Conservation (phyloP, 2,329 filamentous ascomycete species). For the Hymenoscyphus fraxineus region DNA sequence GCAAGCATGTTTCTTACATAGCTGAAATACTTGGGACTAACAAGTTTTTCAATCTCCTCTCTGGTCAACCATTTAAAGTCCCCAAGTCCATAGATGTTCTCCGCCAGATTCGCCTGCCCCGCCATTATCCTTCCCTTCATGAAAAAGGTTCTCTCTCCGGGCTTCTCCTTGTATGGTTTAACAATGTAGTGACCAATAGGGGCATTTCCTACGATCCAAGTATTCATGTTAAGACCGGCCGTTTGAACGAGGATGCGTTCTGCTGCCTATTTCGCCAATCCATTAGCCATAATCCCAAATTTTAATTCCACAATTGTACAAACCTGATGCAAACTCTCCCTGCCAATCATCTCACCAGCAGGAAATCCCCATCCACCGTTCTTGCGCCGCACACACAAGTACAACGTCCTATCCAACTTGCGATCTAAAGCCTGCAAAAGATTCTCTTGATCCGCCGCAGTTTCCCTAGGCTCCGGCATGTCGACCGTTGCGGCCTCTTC, state of each 20-base stretch:
- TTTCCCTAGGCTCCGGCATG: slow-evolving; percentile 64
- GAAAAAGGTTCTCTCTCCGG: slow-evolving; percentile 72
- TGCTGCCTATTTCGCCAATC: slow-evolving; percentile 62
- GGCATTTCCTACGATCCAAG: slow-evolving; percentile 89
- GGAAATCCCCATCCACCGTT: slow-evolving; percentile 80
- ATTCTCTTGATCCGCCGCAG: slow-evolving; percentile 72
- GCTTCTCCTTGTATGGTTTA: slow-evolving; percentile 41
- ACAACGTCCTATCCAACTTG: slow-evolving; percentile 75
- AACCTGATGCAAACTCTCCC: slow-evolving; percentile 81
- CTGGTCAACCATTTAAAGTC: slow-evolving; percentile 93
- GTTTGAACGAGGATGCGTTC: slow-evolving; percentile 72
- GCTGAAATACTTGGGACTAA: slow-evolving; percentile 67
- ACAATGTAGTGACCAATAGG: slow-evolving; percentile 77
- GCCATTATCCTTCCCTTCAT: slow-evolving; percentile 96
- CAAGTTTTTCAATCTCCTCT: slow-evolving; percentile 72
- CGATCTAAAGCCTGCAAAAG: slow-evolving; percentile 77
- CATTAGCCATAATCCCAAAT: slow-evolving; percentile 4
- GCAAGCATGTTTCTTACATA: slow-evolving; percentile 79
- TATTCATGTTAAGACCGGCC: slow-evolving; percentile 95
- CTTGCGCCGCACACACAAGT: slow-evolving; percentile 75
- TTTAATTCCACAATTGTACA: slow-evolving; percentile 34
- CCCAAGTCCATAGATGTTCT: slow-evolving; percentile 66
- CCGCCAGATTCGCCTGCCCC: slow-evolving; percentile 78
- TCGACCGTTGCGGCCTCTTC: slow-evolving; percentile 56
- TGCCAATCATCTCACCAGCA: slow-evolving; percentile 60